Base-by-base conservation (phyloP, 768 basidiomycete species). In the Termitomyces sp. region DNA sequence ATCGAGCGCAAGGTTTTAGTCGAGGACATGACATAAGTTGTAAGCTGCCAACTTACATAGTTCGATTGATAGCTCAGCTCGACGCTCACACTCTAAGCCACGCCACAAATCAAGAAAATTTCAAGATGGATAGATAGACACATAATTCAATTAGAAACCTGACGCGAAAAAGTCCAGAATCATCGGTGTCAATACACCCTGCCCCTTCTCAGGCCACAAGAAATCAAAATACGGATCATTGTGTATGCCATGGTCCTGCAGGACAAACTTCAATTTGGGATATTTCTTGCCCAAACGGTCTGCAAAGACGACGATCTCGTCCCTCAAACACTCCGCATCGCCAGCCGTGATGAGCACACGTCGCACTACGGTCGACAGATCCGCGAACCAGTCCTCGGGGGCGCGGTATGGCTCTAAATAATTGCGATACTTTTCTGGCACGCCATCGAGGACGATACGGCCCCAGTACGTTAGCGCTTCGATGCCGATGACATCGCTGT, bases 321-420 rank as follows among this genome's bases (percentile, higher is more conserved):
- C 73, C 56, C 69, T 65, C 50, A 76, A 59, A 34, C 70, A 70
- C 61, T 77, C 76, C 4, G 61, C 61, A 22, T 68, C 66, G 3
- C 77, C 76, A 8, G 67, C 72, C 4, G 73, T 77, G 37, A 79
- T 67, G 24, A 76, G 62, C 6, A 78, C 63, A 24, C 73, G 69
- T 12, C 67, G 64, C 2, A 75, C 72, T 15, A 75, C 59, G 13
- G 48, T 64, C 5, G 72, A 70, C 1, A 71, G 58, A 2, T 72
- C 69, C 4, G 63, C 63, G 57, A 75, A 76, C 75, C 73, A 77
- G 16, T 58, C 65, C 7, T 68, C 66, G 20, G 73, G 71, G 2
- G 73, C 70, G 15, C 61, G 61, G 16, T 59, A 61, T 2, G 74
- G 65, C 37, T 78, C 73, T 27, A 68, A 58, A 51, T 75, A 77